A percentile compares a stretch with the other conserved stretches of the same genome.
Evolutionary conservation across 805 yeast species (phyloP).

Genomic region (Ogataea wickerhamii): DNA sequence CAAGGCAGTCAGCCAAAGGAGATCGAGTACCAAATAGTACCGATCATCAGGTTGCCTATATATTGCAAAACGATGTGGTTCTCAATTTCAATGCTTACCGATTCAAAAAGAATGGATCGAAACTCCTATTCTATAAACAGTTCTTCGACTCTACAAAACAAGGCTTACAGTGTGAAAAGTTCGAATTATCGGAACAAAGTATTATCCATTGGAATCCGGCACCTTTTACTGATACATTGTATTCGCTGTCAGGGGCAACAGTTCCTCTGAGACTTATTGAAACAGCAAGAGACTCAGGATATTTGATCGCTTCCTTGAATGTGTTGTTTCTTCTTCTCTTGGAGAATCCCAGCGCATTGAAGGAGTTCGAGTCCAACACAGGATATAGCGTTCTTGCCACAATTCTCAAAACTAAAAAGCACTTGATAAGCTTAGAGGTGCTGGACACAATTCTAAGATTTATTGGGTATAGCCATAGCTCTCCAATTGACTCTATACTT

Average conservation of each 20-base stretch:
- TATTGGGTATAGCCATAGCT: conserved; percentile 52
- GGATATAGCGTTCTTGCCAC: conserved; percentile 61
- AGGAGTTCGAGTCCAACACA: conserved; percentile 55
- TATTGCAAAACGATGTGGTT: conserved; percentile 6
- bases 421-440: conserved; percentile 38
- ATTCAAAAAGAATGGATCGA: not conserved
- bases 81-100: conserved; percentile 23
- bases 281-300: conserved; percentile 32
- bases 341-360: conserved; percentile 47
- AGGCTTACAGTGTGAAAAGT: no score
- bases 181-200: not conserved
- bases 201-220: conserved; percentile 18
- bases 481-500: conserved; percentile 55
- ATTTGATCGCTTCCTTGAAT: conserved; percentile 35
- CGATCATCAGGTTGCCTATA: not conserved
- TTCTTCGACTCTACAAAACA: not conserved
- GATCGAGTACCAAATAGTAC: not conserved
- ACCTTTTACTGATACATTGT: conserved; percentile 21
- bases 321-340: conserved; percentile 42
- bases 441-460: conserved; percentile 46
- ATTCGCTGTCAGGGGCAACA: conserved; percentile 51
- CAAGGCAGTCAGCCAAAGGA: not conserved
- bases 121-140: not conserved
- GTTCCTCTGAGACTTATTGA: conserved; percentile 46
- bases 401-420: conserved; percentile 46